phyloP scores from a whole-genome alignment of 1,139 yeast genomes.

The Yamadazyma epiphylla region DNA sequence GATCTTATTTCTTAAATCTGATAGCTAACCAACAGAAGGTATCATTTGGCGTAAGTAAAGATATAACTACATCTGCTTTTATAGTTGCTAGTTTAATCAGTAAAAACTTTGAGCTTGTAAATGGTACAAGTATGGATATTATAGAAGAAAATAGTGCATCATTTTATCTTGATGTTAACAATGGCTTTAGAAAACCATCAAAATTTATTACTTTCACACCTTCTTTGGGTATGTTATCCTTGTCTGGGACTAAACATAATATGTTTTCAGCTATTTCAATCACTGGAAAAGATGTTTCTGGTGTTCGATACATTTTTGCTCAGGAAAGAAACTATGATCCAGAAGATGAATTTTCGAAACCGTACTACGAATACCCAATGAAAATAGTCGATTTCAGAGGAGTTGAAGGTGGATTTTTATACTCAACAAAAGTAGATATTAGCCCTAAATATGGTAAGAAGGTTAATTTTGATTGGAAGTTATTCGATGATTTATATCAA shows the following conservation, averaged over 20 bases:
- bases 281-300: slow-evolving; percentile 1
- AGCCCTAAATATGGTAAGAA: slow-evolving; percentile 1
- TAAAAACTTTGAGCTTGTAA: slow-evolving; percentile 3
- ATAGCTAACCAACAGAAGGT: background rate
- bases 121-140: background rate
- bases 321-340: slow-evolving; percentile 8
- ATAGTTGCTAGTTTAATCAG: background rate
- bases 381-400: slow-evolving; percentile 11
- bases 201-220: slow-evolving; percentile 4
- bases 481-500: slow-evolving; percentile 4
- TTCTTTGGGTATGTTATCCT: slow-evolving; percentile 9
- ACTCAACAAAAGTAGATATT: slow-evolving; percentile 2
- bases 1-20: no score
- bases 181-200: no score
- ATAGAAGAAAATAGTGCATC: no score
- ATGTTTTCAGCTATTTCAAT: slow-evolving; percentile 6
- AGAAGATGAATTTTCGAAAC: slow-evolving; percentile 8
- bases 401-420: slow-evolving; percentile 4
- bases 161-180: slow-evolving; percentile 2
- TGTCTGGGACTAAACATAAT: slow-evolving; percentile 6
- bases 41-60: background rate
- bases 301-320: slow-evolving; percentile 5
- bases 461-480: slow-evolving; percentile 7
- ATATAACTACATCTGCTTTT: background rate
- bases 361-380: slow-evolving; percentile 9